Base-by-base conservation (phyloP, 768 basidiomycete species). In the Tricholomella constricta region DNA sequence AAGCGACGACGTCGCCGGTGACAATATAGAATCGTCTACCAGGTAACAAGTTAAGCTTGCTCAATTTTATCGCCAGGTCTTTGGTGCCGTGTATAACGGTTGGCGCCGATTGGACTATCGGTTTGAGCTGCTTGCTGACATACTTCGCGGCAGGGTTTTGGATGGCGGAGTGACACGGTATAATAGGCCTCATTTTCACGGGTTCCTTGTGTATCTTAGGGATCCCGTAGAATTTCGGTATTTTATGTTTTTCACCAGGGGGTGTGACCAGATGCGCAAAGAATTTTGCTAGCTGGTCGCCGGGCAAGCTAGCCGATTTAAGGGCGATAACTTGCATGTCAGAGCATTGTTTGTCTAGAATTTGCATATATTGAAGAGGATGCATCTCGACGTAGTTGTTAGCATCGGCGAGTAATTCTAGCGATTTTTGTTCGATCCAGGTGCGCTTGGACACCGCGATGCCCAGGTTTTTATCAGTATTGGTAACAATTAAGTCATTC, bases 181-280 rank as follows among this genome's bases (percentile, higher is more conserved):
- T 55, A 17, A 72, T 72, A 8, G 62, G 68, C 34, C 65, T 47
- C 50, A 68, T 62, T 41, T 64, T 63, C 12, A 62, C 49, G 4
- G 68, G 69, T 49, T 61, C 48, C 50, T 70, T 72, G 53, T 72
- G 70, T 4, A 70, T 70, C 51, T 70, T 70, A 12, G 70, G 70
- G n/a, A 71, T 70, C 5, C 66, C 66, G 38, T 60, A 56, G 27
- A 60, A 60, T 15, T 20, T 11, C 7, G 44, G 46, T 19, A 52
- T 25, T 34, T 25, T 48, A 36, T 19, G 23, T 45, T 53, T 45
- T 15, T 48, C 44, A n/a, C 22, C 37, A 6, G 17, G 15, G 10
- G 25, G 14, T 12, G 60, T 49, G 10, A 54, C 37, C 10, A 45
- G 19, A n/a, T 42, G 46, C 11, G 52, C 53, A 37, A 60, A 55